Base-by-base conservation (phyloP, 768 basidiomycete genomes). In the Rhodotorula paludigena region DNA sequence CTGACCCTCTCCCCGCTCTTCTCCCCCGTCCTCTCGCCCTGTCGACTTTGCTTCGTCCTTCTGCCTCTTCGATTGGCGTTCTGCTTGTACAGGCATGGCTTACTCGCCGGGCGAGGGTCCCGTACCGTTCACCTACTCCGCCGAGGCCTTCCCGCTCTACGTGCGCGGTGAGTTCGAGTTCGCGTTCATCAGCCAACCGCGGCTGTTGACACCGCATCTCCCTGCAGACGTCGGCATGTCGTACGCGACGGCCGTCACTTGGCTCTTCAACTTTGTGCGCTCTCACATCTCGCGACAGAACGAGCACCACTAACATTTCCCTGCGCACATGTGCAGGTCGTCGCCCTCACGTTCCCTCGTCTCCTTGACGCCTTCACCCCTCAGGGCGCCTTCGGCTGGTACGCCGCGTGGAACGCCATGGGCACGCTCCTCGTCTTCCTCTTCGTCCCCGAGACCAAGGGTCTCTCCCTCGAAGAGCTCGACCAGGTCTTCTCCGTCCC, bases 401-500 rank as follows among this genome's bases (percentile, higher is more conserved):
- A 73, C 30, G 64, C 76, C 5, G 51, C 12, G 72, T 74, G 66
- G 54, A 36, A 33, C 38, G 54, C n/a, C 30, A 57, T 76, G 62
- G 76, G 71, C 0, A 64, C 69, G 32, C 28, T 69, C 18, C 55
- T 72, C 28, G 63, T 74, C 42, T 38, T 57, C 35, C 45, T 69
- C 33, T 57, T 70, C 52, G 49, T 66, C 0, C 57, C 70, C 15
- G 62, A 74, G 53, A 71, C 73, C 14, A 36, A 76, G 70, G 68
- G 68, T n/a, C 71, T 69, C 30, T 75, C 76, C 5, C 73, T 78
- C 45, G 78, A 77, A 49, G 75, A 76, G 60, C 74, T 77, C 61
- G 76, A 77, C 69, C 44, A 54, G 23, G 44, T 54, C 36, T 39
- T 39, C 53, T 54, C 53, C 28, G 32, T 52, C 48, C 48, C 48